phyloP scores from a whole-genome alignment of 345 rosid species.

The Camelina laxa region DNA sequence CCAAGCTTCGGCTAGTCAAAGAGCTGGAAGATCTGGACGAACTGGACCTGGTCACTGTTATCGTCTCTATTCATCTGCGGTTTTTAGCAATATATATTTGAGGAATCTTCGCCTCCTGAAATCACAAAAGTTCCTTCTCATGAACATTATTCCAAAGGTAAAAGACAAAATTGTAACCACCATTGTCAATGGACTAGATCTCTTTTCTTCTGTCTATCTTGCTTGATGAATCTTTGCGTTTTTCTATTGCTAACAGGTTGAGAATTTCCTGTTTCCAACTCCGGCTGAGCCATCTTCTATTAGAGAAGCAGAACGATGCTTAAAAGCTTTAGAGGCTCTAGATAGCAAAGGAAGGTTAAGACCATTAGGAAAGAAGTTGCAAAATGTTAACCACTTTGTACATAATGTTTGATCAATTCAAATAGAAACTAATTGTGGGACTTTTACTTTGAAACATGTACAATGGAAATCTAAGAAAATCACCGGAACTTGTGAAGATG shows the following conservation, averaged over 20 bases:
- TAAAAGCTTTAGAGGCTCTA: constrained; percentile 81
- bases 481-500: constrained; percentile 31
- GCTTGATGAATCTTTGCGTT: constrained; percentile 16
- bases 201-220: not conserved
- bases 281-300: constrained; percentile 69
- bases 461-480: constrained; percentile 3
- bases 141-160: constrained; percentile 88
- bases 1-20: constrained; percentile 91
- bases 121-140: constrained; percentile 78
- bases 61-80: constrained; percentile 85
- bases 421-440: too few relatives aligned
- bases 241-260: constrained; percentile 54
- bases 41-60: constrained; percentile 96
- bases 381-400: too few relatives aligned
- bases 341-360: constrained; percentile 66
- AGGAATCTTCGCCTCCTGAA: constrained; percentile 80
- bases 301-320: constrained; percentile 69
- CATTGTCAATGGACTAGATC: not conserved
- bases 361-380: constrained; percentile 70
- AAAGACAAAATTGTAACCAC: constrained; percentile 30
- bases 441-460: too few relatives aligned
- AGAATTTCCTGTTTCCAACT: constrained; percentile 92
- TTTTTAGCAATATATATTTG: constrained; percentile 68
- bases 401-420: too few relatives aligned
- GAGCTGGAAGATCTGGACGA: constrained; percentile 98